Evolutionary conservation across 2,329 filamentous ascomycete genomes (phyloP).

Genomic region (Penicillium sp.): DNA sequence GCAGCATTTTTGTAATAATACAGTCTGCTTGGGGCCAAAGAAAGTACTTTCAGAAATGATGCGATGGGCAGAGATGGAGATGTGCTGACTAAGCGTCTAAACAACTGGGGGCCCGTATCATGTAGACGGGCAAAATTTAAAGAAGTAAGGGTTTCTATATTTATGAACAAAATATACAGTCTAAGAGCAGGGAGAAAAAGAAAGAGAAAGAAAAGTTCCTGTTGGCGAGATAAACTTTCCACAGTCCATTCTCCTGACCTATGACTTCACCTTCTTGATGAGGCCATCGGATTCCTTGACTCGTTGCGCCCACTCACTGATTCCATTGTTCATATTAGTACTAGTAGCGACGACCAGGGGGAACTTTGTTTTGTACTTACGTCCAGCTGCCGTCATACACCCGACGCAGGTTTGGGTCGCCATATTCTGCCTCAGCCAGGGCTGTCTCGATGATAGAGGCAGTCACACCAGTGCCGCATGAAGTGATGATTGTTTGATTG

Average conservation of each 20-base stretch:
- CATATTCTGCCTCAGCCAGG: constrained; percentile 73
- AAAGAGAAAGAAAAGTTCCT: neutral
- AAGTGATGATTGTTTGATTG: constrained; percentile 76
- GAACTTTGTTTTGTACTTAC: constrained; percentile 56
- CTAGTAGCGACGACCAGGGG: neutral
- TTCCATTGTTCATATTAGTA: neutral
- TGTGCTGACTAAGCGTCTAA: constrained; percentile 4
- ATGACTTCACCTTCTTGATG: constrained; percentile 41
- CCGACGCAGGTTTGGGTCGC: constrained; percentile 63
- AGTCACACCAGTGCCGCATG: constrained; percentile 91
- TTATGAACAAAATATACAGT: neutral
- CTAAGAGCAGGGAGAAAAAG: neutral
- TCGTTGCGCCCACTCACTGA: constrained; percentile 53
- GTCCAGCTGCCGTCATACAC: constrained; percentile 99
- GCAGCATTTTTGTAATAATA: constrained; percentile 33
- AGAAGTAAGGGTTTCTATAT: constrained; percentile 6
- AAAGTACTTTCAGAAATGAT: constrained; percentile 6
- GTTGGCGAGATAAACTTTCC: neutral
- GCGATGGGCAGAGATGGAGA: constrained; percentile 6
- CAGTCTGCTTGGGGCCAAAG: constrained; percentile 3
- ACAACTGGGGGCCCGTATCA: too few species aligned
- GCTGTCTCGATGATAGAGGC: constrained; percentile 89
- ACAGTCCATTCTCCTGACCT: neutral
- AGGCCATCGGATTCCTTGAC: constrained; percentile 48
- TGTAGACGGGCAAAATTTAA: neutral